Evolutionary conservation across 192 early-diverging fungal genomes (phyloP).

Genomic region (Jimgerdemannia lactiflua): DNA sequence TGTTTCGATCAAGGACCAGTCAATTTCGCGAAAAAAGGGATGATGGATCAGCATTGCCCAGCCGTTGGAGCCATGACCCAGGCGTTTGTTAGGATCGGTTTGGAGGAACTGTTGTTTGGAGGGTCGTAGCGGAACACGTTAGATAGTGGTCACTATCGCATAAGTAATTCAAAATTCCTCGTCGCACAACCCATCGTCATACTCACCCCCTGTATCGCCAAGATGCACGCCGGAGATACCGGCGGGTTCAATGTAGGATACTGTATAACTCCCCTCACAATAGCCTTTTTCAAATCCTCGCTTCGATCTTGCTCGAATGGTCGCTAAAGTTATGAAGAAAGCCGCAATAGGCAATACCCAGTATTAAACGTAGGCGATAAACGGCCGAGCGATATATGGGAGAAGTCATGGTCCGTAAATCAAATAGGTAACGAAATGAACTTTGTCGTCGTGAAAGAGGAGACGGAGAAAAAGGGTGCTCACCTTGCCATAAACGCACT

Average conservation of each 20-base stretch:
- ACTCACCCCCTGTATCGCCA: slow-evolving; percentile 66
- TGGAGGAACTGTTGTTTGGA: slow-evolving; percentile 45
- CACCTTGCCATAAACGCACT: slow-evolving; percentile 77
- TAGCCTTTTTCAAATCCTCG: slow-evolving; percentile 54
- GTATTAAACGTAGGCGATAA: too few relatives aligned
- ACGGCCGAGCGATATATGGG: too few relatives aligned
- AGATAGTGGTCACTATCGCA: neutral
- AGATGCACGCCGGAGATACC: slow-evolving; percentile 64
- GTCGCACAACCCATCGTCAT: neutral
- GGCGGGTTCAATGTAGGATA: slow-evolving; percentile 48
- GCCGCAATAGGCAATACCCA: neutral
- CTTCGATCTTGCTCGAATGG: slow-evolving; percentile 61
- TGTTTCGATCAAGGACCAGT: slow-evolving; percentile 40
- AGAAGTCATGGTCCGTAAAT: too few relatives aligned
- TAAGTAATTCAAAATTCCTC: slow-evolving; percentile 6
- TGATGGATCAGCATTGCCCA: slow-evolving; percentile 41
- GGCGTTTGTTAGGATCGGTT: slow-evolving; percentile 40
- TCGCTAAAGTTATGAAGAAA: slow-evolving; percentile 30
- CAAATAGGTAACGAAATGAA: too few relatives aligned
- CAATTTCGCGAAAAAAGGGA: slow-evolving; percentile 47
- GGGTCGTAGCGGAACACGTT: neutral
- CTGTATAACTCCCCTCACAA: slow-evolving; percentile 55
- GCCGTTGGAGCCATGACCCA: slow-evolving; percentile 41
- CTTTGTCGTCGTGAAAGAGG: too few relatives aligned
- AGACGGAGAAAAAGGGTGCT: neutral